Evolutionary conservation across 2,329 filamentous ascomycete genomes (phyloP), one percentile per base, ranked within the genome.

Genomic region (Penicillium fuscoglaucum): DNA sequence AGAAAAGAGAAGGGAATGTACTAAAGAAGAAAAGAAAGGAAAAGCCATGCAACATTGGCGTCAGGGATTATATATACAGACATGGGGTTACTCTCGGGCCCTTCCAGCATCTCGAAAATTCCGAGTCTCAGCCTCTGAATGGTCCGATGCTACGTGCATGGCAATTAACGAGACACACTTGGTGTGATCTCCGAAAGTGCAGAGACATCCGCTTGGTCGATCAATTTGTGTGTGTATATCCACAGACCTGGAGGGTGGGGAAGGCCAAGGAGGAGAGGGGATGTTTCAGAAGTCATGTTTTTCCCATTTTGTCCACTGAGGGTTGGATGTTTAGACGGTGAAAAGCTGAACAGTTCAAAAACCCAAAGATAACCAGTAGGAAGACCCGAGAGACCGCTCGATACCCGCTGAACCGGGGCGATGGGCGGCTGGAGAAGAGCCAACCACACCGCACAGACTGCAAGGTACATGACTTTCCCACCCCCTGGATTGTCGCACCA

Each of bases 1-100:
- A 45, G 62, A 55, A 60, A 48, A 58, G 53, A 57, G 56, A 61
- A 68, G 65, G 62, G 63, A 66, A 59, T 67, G 68, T 55, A 58
- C 63, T 52, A 56, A 46, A 55, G 55, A 63, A 62, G 41, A 59
- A 58, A 40, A 62, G 48, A 61, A 60, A 39, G 61, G 52, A 57
- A 57, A 56, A 43, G 37, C 53, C 37, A 54, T 56, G 50, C 24
- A 57, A 58, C 44, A 60, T 56, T 59, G 60, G 60, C 59, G 60
- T 60, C 33, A 57, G 57, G 58, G 62, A 53, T 65, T 65, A 65
- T 69, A 68, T 66, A 67, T 57, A 49, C 48, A 57, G 7, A 52
- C 10, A 40, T 62, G 53, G 19, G 21, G 37, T 41, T 49, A 54
- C 58, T 51, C 52, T 57, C 52, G 44, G 49, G 45, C 41, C 45